A percentile compares a stretch with the other conserved stretches of the same genome.
Conservation (phyloP, 441 rosid species). For the Codiaeum variegatum region DNA sequence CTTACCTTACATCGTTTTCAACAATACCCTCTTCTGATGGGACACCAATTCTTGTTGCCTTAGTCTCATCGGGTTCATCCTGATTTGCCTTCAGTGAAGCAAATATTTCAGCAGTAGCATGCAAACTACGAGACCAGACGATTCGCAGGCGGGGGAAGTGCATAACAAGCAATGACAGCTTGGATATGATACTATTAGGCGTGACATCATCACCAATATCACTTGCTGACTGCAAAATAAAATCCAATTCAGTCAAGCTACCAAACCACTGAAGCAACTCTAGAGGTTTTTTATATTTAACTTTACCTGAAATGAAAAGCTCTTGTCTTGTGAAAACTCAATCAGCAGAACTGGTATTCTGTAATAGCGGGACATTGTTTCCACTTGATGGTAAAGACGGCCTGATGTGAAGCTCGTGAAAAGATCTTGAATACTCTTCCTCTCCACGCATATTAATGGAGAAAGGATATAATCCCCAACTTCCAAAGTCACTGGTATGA, state of each 20-base stretch:
- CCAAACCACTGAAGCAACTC: constrained; percentile 5
- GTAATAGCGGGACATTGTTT: constrained; percentile 84
- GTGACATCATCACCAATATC: constrained; percentile 95
- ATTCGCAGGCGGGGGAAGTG: constrained; percentile 89
- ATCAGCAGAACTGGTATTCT: constrained; percentile 92
- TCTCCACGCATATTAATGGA: constrained; percentile 80
- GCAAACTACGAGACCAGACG: constrained; percentile 94
- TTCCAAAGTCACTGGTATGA: constrained; percentile 84
- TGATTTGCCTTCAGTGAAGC: constrained; percentile 81
- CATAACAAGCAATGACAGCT: constrained; percentile 78
- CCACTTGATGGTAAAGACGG: constrained; percentile 90
- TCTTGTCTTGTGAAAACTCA: constrained; percentile 94
- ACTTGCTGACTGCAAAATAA: constrained; percentile 68
- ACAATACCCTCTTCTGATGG: constrained; percentile 92
- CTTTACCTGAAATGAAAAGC: constrained; percentile 92
- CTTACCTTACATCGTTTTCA: constrained; percentile 83
- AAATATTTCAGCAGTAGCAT: constrained; percentile 93
- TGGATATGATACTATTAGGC: constrained; percentile 80
- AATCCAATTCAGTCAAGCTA: constrained; percentile 17
- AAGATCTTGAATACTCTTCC: constrained; percentile 95
- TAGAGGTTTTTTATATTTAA: constrained; percentile 10
- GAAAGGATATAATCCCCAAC: constrained; percentile 92
- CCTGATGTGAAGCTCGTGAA: constrained; percentile 91
- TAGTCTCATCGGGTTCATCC: constrained; percentile 82
- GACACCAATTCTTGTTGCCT: constrained; percentile 83